A percentile compares a stretch with the other conserved stretches of the same genome.
phyloP scores from a whole-genome alignment of 2,329 filamentous ascomycete species.

The Elsinoe australis region DNA sequence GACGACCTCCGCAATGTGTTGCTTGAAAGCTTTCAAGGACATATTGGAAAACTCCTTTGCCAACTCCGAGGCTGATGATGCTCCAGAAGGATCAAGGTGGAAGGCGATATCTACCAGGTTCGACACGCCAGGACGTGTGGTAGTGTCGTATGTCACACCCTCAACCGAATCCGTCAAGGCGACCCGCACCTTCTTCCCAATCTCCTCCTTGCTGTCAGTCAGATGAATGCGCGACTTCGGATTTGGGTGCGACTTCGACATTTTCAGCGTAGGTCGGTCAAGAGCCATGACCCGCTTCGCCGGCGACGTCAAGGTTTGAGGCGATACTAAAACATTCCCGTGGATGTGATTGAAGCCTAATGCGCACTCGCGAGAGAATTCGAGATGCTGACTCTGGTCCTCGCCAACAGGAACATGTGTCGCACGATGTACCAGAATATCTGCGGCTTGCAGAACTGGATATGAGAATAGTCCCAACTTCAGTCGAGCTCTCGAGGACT shows the following conservation, averaged over 20 bases:
- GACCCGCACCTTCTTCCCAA: constrained; percentile 60
- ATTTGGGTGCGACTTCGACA: constrained; percentile 82
- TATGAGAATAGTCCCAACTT: constrained; percentile 93
- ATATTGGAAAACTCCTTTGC: constrained; percentile 39
- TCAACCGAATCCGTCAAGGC: constrained; percentile 70
- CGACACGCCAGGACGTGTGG: constrained; percentile 67
- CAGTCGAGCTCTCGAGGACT: constrained; percentile 47
- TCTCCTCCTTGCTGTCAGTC: constrained; percentile 59
- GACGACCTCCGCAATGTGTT: constrained; percentile 53
- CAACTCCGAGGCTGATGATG: constrained; percentile 38
- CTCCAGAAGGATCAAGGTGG: constrained; percentile 49
- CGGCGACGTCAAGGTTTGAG: constrained; percentile 60
- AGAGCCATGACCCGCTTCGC: constrained; percentile 87
- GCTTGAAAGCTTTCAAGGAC: constrained; percentile 56
- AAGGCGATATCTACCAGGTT: constrained; percentile 79
- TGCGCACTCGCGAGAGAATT: constrained; percentile 81
- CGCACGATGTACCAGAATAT: constrained; percentile 80
- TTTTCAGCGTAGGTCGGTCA: constrained; percentile 67
- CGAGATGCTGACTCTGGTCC: constrained; percentile 88
- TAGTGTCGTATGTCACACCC: constrained; percentile 64
- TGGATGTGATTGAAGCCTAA: constrained; percentile 78
- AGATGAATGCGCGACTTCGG: constrained; percentile 72
- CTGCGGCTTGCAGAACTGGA: constrained; percentile 88
- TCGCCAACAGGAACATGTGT: constrained; percentile 96
- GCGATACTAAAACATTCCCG: constrained; percentile 54